phyloP scores from a whole-genome alignment of 2,329 filamentous ascomycete genomes.

The Orbilia oligospora region DNA sequence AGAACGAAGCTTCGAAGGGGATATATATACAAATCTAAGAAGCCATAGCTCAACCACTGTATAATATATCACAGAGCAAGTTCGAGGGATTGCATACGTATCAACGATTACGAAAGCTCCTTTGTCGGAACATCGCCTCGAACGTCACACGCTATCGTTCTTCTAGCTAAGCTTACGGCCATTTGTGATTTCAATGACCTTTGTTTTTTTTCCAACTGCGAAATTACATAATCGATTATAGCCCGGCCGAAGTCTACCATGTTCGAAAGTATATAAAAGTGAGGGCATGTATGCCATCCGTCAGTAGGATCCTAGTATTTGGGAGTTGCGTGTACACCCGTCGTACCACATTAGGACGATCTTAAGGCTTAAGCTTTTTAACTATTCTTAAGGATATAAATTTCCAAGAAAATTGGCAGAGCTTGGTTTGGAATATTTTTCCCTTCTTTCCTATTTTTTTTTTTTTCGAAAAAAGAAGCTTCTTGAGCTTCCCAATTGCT shows the following conservation, averaged over 20 bases:
- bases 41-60: not conserved
- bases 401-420: conserved; percentile 14
- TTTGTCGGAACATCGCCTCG: not conserved
- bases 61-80: too few species aligned
- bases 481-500: not conserved
- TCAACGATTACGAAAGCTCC: conserved; percentile 25
- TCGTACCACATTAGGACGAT: conserved; percentile 10
- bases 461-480: conserved; percentile 1
- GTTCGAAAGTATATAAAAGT: not conserved
- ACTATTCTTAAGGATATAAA: too few species aligned
- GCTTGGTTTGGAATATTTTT: conserved; percentile 13
- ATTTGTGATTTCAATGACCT: conserved; percentile 2
- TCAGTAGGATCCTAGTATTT: not conserved
- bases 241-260: not conserved
- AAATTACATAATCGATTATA: conserved; percentile 22
- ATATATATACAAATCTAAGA: conserved; percentile 12
- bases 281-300: not conserved
- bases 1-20: too few species aligned
- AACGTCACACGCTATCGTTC: not conserved
- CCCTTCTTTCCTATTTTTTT: conserved; percentile 3
- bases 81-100: conserved; percentile 13
- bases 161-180: conserved; percentile 26
- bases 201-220: not conserved
- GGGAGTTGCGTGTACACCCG: conserved; percentile 1
- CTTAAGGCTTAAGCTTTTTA: conserved; percentile 1